A percentile compares a stretch with the other conserved stretches of the same genome.
These are phyloP conservation scores for Rhodotorula diobovata DNA, from an alignment of 768 basidiomycete species.

Conservation along the genomic window DNA sequence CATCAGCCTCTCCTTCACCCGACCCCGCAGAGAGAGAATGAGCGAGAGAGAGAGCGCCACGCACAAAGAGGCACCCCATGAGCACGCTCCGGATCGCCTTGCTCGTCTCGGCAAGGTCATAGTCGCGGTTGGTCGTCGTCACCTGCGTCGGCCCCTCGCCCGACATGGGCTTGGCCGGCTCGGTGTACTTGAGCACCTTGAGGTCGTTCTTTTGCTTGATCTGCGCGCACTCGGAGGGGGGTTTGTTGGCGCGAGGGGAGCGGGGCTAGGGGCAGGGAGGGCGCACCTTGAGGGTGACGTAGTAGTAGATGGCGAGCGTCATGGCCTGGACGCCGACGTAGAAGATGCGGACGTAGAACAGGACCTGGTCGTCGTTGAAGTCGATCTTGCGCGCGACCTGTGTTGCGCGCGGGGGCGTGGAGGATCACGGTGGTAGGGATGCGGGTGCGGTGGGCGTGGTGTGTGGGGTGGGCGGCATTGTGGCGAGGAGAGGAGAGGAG, in stretches of 20 bases:
- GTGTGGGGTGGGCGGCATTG: too few species aligned
- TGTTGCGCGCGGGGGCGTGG: background rate
- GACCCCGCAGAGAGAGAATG: background rate
- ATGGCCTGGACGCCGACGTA: constrained; percentile 72
- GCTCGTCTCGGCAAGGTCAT: constrained; percentile 81
- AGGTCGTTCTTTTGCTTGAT: constrained; percentile 93
- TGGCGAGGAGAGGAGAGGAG: background rate
- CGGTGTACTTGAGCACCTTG: constrained; percentile 93
- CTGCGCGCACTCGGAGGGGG: constrained; percentile 49
- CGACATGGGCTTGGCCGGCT: constrained; percentile 63
- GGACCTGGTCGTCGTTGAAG: constrained; percentile 77
- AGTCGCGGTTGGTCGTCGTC: constrained; percentile 88
- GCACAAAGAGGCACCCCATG: constrained; percentile 49
- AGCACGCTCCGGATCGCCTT: constrained; percentile 55
- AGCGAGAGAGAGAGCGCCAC: background rate
- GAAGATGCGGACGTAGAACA: constrained; percentile 74
- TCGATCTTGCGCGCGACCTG: constrained; percentile 84
- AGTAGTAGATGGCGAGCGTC: constrained; percentile 73
- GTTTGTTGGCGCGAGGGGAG: background rate
- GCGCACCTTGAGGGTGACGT: constrained; percentile 62
- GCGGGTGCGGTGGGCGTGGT: too few species aligned
- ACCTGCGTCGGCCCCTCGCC: constrained; percentile 52
- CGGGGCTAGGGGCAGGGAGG: background rate
- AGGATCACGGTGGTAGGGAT: background rate
- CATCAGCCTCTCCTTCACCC: background rate